Evolutionary conservation across 441 rosid genomes (phyloP).

Genomic region (Populus hybrid): DNA sequence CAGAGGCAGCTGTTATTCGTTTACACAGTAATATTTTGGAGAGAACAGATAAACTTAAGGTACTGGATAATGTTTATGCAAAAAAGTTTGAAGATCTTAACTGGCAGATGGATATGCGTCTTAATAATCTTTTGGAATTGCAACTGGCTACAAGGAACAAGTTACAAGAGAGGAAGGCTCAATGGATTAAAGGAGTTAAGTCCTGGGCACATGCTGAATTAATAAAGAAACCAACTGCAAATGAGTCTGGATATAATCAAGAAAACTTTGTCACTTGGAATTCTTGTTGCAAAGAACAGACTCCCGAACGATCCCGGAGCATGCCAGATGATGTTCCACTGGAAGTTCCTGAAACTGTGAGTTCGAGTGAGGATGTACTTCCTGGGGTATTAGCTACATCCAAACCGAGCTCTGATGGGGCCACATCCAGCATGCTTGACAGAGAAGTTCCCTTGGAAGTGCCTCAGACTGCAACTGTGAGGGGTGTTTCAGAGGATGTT

Average conservation of each 20-base stretch:
- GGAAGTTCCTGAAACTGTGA: constrained; percentile 18
- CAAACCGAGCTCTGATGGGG: constrained; percentile 19
- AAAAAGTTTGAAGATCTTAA: constrained; percentile 43
- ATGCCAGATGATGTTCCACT: constrained; percentile 28
- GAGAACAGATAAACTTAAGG: constrained; percentile 46
- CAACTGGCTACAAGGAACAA: constrained; percentile 42
- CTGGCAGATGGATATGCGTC: constrained; percentile 29
- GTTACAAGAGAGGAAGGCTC: constrained; percentile 41
- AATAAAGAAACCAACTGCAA: constrained; percentile 19
- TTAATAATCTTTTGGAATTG: constrained; percentile 42
- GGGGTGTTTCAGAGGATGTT: constrained; percentile 11
- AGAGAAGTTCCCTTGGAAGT: constrained; percentile 18
- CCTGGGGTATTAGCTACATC: constrained; percentile 11
- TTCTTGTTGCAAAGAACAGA: constrained; percentile 26
- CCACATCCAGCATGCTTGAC: constrained; percentile 13
- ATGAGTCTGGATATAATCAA: constrained; percentile 21
- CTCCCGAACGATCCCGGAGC: constrained; percentile 26
- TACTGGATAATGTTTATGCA: constrained; percentile 45
- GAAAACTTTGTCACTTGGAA: constrained; percentile 19
- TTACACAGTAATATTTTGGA: constrained; percentile 28
- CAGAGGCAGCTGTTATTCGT: constrained; percentile 56
- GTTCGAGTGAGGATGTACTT: constrained; percentile 26
- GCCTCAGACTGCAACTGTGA: constrained; percentile 11
- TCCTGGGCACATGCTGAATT: constrained; percentile 48
- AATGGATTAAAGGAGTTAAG: constrained; percentile 44